phyloP scores from a whole-genome alignment of 176 grass and related monocot genomes.

The Rhynchospora pubera region DNA sequence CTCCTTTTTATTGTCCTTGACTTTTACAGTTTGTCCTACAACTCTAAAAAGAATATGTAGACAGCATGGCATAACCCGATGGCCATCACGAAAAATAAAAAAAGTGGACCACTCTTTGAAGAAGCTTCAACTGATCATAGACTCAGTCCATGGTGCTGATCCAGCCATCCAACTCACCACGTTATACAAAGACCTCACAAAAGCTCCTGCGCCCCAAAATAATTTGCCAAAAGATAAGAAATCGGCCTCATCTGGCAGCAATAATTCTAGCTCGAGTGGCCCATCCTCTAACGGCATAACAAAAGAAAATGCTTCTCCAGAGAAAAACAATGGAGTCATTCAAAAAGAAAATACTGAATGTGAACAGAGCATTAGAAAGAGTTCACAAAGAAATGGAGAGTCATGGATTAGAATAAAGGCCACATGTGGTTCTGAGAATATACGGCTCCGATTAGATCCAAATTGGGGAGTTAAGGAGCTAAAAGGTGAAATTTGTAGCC shows the following conservation, averaged over 20 bases:
- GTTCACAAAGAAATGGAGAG: slow-evolving; percentile 21
- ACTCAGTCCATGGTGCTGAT: slow-evolving; percentile 88
- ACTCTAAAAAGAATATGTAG: slow-evolving; percentile 99
- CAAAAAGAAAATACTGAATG: slow-evolving; percentile 34
- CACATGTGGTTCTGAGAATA: slow-evolving; percentile 63
- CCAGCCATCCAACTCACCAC: slow-evolving; percentile 60
- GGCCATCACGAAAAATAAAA: slow-evolving; percentile 95
- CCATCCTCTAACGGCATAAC: slow-evolving; percentile 24
- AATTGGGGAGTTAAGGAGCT: slow-evolving; percentile 55
- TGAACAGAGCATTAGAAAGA: slow-evolving; percentile 30
- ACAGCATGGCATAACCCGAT: slow-evolving; percentile 84
- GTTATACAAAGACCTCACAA: slow-evolving; percentile 73
- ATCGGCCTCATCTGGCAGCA: slow-evolving; percentile 48
- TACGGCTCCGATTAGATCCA: slow-evolving; percentile 66
- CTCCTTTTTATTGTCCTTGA: slow-evolving; percentile 4
- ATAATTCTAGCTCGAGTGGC: slow-evolving; percentile 44
- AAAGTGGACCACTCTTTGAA: slow-evolving; percentile 93
- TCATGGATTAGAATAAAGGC: slow-evolving; percentile 69
- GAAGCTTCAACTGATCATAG: slow-evolving; percentile 81
- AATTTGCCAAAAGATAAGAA: slow-evolving; percentile 42
- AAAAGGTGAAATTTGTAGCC: slow-evolving; percentile 65
- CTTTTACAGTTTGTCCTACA: slow-evolving; percentile 72
- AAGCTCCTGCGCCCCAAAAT: slow-evolving; percentile 42
- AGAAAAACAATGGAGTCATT: slow-evolving; percentile 22
- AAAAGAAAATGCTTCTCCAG: slow-evolving; percentile 24